These are phyloP conservation scores for Sclerotinia subarctica DNA, from an alignment of 2,329 filamentous ascomycete species.

Conservation along the genomic window DNA sequence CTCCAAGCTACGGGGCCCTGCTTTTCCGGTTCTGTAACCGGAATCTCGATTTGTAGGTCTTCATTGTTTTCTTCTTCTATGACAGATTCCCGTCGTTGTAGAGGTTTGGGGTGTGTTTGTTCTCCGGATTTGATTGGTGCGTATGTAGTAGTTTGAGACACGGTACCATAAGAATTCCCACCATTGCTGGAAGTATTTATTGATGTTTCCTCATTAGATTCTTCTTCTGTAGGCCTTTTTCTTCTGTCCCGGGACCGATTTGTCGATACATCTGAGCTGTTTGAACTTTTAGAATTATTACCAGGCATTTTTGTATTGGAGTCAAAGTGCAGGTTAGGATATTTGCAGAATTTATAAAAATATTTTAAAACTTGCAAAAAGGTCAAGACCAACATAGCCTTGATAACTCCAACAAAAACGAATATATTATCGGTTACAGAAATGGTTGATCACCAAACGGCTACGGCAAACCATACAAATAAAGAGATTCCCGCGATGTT, in stretches of 20 bases:
- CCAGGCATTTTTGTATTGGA: neutral
- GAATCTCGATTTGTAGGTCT: constrained; percentile 32
- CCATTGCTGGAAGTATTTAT: neutral
- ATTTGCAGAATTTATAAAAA: neutral
- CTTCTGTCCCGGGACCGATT: neutral
- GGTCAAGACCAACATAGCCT: neutral
- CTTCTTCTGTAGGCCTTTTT: neutral
- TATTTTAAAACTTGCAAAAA: neutral
- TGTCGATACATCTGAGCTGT: neutral
- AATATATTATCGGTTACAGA: neutral
- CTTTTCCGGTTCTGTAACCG: constrained; percentile 26
- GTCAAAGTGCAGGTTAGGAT: neutral
- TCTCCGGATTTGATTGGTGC: constrained; percentile 5
- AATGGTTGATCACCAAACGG: neutral
- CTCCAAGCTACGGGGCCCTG: constrained; percentile 58
- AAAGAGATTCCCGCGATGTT: neutral
- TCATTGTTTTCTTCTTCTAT: constrained; percentile 34
- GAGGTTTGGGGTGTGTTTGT: neutral
- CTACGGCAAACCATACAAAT: neutral
- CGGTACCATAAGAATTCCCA: constrained; percentile 15
- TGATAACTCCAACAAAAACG: neutral
- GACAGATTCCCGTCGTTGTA: constrained; percentile 23
- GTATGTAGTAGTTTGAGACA: neutral
- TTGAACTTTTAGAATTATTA: neutral
- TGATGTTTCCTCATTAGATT: neutral